These are phyloP conservation scores for Gastrolobium bilobum DNA, from an alignment of 306 rosid species.

Conservation along the genomic window DNA sequence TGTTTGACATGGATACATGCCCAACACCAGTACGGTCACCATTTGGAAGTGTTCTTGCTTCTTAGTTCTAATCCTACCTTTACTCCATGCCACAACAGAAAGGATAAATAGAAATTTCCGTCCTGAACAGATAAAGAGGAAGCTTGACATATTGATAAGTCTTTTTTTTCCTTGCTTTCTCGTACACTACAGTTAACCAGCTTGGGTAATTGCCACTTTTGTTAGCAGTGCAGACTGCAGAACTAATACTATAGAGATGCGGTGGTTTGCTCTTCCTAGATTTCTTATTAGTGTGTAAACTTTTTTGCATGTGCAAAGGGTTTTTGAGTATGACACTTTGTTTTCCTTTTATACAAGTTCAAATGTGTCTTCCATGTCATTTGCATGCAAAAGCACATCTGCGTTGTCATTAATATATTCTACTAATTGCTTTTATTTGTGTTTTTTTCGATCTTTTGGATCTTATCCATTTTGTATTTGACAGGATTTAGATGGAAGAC, in stretches of 20 bases:
- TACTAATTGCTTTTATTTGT: neutral
- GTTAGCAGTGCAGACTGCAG: neutral
- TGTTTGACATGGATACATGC: neutral
- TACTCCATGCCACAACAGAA: too few relatives aligned
- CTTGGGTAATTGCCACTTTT: neutral
- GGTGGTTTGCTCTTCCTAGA: neutral
- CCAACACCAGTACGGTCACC: neutral
- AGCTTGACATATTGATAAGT: neutral
- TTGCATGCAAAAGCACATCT: neutral
- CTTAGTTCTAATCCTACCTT: neutral
- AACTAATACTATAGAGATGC: constrained; percentile 2
- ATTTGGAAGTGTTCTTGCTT: neutral
- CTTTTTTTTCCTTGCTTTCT: neutral
- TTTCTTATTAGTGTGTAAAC: neutral
- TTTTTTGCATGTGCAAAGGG: neutral
- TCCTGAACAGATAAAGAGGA: constrained; percentile 4
- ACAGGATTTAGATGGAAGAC: constrained; percentile 80
- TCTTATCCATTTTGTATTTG: neutral
- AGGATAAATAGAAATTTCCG: neutral
- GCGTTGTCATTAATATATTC: neutral
- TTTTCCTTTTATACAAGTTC: neutral
- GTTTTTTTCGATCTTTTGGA: neutral
- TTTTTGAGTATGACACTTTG: neutral
- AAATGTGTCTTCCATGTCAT: constrained; percentile 13
- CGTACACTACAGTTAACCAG: neutral